Conservation (phyloP, 345 rosid genomes). For the Cardamine occulta region DNA sequence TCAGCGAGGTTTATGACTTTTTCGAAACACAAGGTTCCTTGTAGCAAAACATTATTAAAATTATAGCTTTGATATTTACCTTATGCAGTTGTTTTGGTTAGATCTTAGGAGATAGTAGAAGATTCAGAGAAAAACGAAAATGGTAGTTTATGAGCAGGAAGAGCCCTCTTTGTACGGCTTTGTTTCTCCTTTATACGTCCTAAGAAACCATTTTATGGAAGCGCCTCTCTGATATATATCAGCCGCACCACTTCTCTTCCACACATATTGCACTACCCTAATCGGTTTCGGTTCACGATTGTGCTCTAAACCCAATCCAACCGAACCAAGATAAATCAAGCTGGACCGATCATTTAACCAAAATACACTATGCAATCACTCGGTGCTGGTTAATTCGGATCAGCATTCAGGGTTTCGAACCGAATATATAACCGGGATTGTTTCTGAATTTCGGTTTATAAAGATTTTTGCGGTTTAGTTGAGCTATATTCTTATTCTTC, state of each 20-base stretch:
- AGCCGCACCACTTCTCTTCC: constrained; percentile 47
- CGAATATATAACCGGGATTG: background rate
- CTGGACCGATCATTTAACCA: background rate
- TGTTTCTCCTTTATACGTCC: constrained; percentile 43
- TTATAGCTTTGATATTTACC: constrained; percentile 15
- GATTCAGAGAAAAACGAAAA: constrained; percentile 22
- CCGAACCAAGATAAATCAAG: background rate
- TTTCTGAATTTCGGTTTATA: background rate
- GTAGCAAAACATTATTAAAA: background rate
- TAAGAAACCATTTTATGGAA: constrained; percentile 23
- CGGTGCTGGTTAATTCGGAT: background rate
- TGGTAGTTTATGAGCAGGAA: constrained; percentile 35
- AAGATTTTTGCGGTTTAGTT: constrained; percentile 12
- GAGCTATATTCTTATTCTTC: background rate
- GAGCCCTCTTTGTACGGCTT: constrained; percentile 46
- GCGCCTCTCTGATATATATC: constrained; percentile 43
- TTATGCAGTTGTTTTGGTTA: constrained; percentile 27
- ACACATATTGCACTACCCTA: constrained; percentile 50
- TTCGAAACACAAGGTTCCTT: background rate
- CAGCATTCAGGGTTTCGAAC: constrained; percentile 1
- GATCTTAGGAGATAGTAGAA: constrained; percentile 33
- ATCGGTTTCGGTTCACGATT: constrained; percentile 34
- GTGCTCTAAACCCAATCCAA: background rate
- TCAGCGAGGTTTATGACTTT: constrained; percentile 31
- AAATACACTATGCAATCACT: background rate